Percentiles rank a stretch among this genome's conserved stretches.
Evolutionary conservation across 78 protist genomes (phyloP).

Genomic region (Tieghemostelium lacteum): DNA sequence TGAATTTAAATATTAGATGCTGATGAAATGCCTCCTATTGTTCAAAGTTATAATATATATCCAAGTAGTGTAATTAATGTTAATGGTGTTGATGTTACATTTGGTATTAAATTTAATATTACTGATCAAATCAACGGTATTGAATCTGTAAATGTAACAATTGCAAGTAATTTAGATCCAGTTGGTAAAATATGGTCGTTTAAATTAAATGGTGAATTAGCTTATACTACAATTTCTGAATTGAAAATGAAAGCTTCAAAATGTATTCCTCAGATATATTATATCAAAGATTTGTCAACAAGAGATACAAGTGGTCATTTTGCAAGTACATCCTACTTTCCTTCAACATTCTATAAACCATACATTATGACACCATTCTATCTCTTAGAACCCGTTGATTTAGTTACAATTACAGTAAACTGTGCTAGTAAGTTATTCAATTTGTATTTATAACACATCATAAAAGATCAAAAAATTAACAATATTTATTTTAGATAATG

Average conservation of each 20-base stretch:
- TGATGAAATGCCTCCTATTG: constrained; percentile 11
- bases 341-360: no score
- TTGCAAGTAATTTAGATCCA: constrained; percentile 3
- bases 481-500: neutral
- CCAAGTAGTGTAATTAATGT: neutral
- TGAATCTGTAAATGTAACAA: neutral
- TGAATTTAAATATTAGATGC: neutral
- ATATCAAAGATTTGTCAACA: neutral
- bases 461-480: neutral
- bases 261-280: neutral
- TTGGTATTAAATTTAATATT: neutral
- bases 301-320: neutral
- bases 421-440: no score
- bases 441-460: neutral
- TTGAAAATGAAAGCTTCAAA: neutral
- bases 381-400: no score
- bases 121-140: constrained; percentile 15
- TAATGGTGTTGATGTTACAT: neutral
- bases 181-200: constrained; percentile 1
- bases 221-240: neutral
- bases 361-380: no score
- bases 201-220: neutral
- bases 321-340: neutral
- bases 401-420: constrained; percentile 15
- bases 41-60: neutral